These are phyloP conservation scores for Mycocentrospora acerina DNA, from an alignment of 2,329 filamentous ascomycete genomes.

Conservation along the genomic window DNA sequence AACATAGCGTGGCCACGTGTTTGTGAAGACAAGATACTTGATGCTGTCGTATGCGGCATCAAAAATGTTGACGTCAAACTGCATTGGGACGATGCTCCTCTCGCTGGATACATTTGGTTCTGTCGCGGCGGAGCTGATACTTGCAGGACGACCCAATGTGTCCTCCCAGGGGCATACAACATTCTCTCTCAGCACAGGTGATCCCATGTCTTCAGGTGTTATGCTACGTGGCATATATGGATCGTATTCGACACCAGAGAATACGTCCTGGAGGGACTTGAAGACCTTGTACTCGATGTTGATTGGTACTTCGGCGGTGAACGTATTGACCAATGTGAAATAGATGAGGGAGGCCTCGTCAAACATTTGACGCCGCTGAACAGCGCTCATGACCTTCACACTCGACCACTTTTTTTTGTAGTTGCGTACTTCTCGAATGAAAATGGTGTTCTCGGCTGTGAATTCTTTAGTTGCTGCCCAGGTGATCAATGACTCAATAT, in stretches of 20 bases:
- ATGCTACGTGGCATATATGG: slow-evolving; percentile 34
- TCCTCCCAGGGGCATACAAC: slow-evolving; percentile 44
- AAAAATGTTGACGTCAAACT: slow-evolving; percentile 38
- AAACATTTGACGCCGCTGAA: slow-evolving; percentile 40
- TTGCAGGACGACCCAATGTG: slow-evolving; percentile 33
- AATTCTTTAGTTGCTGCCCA: slow-evolving; percentile 41
- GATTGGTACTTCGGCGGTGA: slow-evolving; percentile 40
- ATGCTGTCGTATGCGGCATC: slow-evolving; percentile 41
- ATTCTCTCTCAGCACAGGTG: slow-evolving; percentile 30
- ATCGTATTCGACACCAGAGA: slow-evolving; percentile 38
- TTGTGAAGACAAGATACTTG: slow-evolving; percentile 42
- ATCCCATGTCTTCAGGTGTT: slow-evolving; percentile 24
- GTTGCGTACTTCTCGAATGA: slow-evolving; percentile 42
- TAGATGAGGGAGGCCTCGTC: slow-evolving; percentile 41
- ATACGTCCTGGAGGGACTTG: slow-evolving; percentile 34
- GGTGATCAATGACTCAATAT: slow-evolving; percentile 38
- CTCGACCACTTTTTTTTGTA: slow-evolving; percentile 39
- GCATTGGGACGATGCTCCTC: slow-evolving; percentile 33
- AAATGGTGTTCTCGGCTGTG: slow-evolving; percentile 42
- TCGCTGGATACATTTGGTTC: slow-evolving; percentile 24
- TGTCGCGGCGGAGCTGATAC: slow-evolving; percentile 31
- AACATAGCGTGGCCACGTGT: slow-evolving; percentile 42
- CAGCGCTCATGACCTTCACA: slow-evolving; percentile 28
- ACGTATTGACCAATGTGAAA: slow-evolving; percentile 42
- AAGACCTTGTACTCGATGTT: slow-evolving; percentile 45